These are phyloP conservation scores for Nemania serpens DNA, from an alignment of 2,329 filamentous ascomycete species.

Conservation along the genomic window DNA sequence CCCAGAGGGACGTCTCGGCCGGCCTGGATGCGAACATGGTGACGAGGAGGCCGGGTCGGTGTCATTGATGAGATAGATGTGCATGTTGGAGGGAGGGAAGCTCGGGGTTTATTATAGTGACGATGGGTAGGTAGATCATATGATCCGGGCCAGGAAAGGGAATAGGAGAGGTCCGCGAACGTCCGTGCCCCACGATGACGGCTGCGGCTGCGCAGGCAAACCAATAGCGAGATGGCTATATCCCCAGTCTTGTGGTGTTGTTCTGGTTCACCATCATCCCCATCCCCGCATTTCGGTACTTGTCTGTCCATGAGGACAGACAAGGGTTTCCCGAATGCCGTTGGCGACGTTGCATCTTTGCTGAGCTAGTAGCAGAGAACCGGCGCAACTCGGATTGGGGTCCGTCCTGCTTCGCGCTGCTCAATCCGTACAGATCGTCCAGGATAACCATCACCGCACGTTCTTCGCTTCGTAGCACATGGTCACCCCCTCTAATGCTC, in stretches of 20 bases:
- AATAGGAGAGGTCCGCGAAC: background rate
- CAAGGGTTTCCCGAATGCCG: background rate
- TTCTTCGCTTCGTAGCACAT: background rate
- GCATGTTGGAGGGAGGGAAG: background rate
- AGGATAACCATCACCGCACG: background rate
- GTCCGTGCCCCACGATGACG: slow-evolving; percentile 10
- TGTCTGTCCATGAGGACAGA: slow-evolving; percentile 7
- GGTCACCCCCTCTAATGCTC: no score
- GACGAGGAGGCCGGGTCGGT: background rate
- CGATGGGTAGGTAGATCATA: background rate
- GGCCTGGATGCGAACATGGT: slow-evolving; percentile 34
- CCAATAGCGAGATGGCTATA: slow-evolving; percentile 22
- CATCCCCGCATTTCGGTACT: slow-evolving; percentile 39
- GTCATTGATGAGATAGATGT: background rate
- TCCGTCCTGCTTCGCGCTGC: no score
- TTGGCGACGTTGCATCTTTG: slow-evolving; percentile 6
- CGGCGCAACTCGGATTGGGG: background rate
- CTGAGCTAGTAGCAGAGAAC: background rate
- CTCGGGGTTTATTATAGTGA: background rate
- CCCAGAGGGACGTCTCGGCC: slow-evolving; percentile 44
- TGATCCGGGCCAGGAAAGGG: no score
- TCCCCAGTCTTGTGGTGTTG: slow-evolving; percentile 7
- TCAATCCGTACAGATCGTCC: no score
- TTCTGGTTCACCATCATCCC: background rate
- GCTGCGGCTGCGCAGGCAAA: background rate